phyloP scores from a whole-genome alignment of 2,329 filamentous ascomycete genomes.

The Fusarium mexicanum region DNA sequence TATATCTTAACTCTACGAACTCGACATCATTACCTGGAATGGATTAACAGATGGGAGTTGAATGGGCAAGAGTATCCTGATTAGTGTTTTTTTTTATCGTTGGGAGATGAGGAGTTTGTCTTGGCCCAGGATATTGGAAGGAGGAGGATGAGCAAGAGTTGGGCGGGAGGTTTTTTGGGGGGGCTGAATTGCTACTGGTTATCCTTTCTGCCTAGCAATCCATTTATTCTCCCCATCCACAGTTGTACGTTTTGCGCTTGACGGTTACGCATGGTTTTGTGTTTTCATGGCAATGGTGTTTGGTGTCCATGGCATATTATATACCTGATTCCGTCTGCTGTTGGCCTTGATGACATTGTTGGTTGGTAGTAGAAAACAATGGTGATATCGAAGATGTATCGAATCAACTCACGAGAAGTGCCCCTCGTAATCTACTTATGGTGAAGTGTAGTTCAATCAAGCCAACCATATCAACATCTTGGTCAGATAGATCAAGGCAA shows the following conservation, averaged over 20 bases:
- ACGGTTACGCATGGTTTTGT: slow-evolving; percentile 35
- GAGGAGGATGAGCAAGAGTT: slow-evolving; percentile 7
- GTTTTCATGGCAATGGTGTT: slow-evolving; percentile 50
- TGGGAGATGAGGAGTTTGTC: slow-evolving; percentile 20
- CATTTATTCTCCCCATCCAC: slow-evolving; percentile 37
- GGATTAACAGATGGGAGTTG: slow-evolving; percentile 34
- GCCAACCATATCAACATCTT: neutral
- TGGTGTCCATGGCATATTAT: slow-evolving; percentile 46
- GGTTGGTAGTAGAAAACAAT: neutral
- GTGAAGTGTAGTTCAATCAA: neutral
- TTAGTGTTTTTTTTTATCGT: slow-evolving; percentile 30
- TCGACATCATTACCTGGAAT: slow-evolving; percentile 33
- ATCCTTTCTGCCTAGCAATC: slow-evolving; percentile 35
- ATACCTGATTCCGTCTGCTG: slow-evolving; percentile 41
- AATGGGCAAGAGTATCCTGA: slow-evolving; percentile 27
- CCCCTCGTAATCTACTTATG: neutral
- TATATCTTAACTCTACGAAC: slow-evolving; percentile 22
- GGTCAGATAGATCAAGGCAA: neutral
- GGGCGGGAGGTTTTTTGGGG: slow-evolving; percentile 11
- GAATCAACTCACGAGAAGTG: neutral
- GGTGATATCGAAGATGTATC: neutral
- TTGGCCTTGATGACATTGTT: slow-evolving; percentile 22
- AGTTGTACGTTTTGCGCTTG: slow-evolving; percentile 29
- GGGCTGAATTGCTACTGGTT: slow-evolving; percentile 30
- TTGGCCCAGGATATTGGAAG: slow-evolving; percentile 15